Conservation (phyloP, 331 rosid genomes). For the Stylosanthes scabra region DNA sequence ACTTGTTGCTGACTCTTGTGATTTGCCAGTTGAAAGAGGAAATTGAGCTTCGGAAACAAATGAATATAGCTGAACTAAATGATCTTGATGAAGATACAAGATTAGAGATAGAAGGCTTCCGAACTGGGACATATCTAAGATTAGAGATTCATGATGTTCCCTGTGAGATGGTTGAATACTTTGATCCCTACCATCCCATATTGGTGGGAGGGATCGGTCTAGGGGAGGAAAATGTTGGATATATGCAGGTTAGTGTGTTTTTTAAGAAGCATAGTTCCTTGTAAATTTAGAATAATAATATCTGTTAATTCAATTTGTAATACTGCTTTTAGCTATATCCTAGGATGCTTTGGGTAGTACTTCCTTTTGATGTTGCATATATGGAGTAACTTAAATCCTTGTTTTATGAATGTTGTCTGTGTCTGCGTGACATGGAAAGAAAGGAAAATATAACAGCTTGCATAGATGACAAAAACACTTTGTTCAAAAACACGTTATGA, state of each 20-base stretch:
- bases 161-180: constrained; percentile 84
- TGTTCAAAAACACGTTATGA: constrained; percentile 11
- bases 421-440: constrained; percentile 11
- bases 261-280: constrained; percentile 2
- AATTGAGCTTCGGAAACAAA: constrained; percentile 79
- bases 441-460: neutral
- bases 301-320: constrained; percentile 1
- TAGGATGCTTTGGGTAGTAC: constrained; percentile 21
- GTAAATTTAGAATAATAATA: constrained; percentile 28
- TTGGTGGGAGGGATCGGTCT: constrained; percentile 92
- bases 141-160: constrained; percentile 91
- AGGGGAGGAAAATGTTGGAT: constrained; percentile 91
- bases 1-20: constrained; percentile 32
- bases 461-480: constrained; percentile 12
- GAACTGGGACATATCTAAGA: constrained; percentile 83
- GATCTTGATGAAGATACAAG: constrained; percentile 88
- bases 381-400: neutral
- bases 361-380: constrained; percentile 19
- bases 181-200: constrained; percentile 86
- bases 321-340: constrained; percentile 7
- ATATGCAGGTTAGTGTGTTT: constrained; percentile 82
- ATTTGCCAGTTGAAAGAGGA: constrained; percentile 84
- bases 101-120: constrained; percentile 82
- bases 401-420: constrained; percentile 17
- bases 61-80: constrained; percentile 82